Evolutionary conservation across 176 grass and related monocot species (phyloP), one percentile per base, ranked within the genome.

Genomic region (Metroxylon sagu): DNA sequence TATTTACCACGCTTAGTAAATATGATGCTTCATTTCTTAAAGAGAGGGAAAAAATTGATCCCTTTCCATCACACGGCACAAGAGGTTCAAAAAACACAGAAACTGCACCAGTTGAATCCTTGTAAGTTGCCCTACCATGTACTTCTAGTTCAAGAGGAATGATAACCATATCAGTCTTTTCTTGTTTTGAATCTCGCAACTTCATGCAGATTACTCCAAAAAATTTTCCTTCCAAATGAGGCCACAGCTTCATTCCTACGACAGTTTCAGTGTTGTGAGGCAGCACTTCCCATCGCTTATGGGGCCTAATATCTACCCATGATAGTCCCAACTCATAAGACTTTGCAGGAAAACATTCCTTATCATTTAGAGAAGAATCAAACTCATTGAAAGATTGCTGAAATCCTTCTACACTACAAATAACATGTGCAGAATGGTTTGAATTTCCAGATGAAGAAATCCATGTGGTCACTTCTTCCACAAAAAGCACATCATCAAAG

Each of bases 131-230:
- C 58, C 59, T 72, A 0, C 55, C 67, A 64, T 85, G 84, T 48
- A 92, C 84, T 70, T 88, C 76, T 54, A 98, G 59, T 52, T 92
- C 93, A 78, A 98, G 72, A 19, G 87, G 93, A 66, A 88, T 74
- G 62, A 98, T 76, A 73, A 85, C 54, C 59, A 77, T 76, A 53
- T 66, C 69, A 7, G 69, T 18, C 49, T 52, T 80, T 62, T 80
- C 70, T 59, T 60, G 25, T 26, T 76, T 83, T 52, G 49, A 58
- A 50, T 78, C 88, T 66, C 76, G 61, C 30, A 98, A 57, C 60
- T 88, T 98, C 73, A 92, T 67, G 74, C 74, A 92, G 77, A 88
- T 79, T 70, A 88, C 87, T 79, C 93, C 87, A 19, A 89, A 78
- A 65, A 85, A 23, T 26, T 85, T 85, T 56, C 84, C 82, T 88